These are phyloP conservation scores for Arabidopsis lyrata DNA, from an alignment of 441 rosid species.

Conservation along the genomic window DNA sequence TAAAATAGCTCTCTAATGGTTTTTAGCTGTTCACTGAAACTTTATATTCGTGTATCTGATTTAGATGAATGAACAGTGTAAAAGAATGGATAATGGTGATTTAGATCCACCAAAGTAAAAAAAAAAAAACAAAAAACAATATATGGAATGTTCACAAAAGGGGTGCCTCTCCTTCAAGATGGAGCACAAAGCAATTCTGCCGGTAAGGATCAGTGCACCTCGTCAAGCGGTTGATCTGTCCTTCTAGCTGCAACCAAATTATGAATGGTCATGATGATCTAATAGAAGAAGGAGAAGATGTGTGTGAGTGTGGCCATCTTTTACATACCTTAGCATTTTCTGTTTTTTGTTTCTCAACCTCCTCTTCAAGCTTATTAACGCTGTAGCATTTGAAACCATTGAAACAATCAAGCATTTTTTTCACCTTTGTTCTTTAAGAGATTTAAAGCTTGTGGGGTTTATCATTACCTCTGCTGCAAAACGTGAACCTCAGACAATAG, in stretches of 20 bases:
- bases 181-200: neutral
- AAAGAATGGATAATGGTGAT: neutral
- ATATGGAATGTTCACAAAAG: neutral
- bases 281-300: neutral
- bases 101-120: neutral
- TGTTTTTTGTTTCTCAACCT: conserved; percentile 14
- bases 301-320: conserved; percentile 1
- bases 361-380: conserved; percentile 16
- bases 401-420: neutral
- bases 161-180: neutral
- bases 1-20: neutral
- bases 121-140: neutral
- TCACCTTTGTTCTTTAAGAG: neutral
- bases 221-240: neutral
- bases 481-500: neutral
- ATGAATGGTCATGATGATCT: neutral
- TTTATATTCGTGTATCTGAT: neutral
- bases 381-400: conserved; percentile 13
- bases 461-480: conserved; percentile 24
- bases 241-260: conserved; percentile 16
- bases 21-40: neutral
- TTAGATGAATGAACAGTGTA: neutral
- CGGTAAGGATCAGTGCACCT: neutral
- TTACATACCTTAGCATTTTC: conserved; percentile 24
- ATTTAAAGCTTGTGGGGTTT: neutral